These are phyloP conservation scores for Exutisphaerella laricina DNA, from an alignment of 2,329 filamentous ascomycete species.

Conservation along the genomic window DNA sequence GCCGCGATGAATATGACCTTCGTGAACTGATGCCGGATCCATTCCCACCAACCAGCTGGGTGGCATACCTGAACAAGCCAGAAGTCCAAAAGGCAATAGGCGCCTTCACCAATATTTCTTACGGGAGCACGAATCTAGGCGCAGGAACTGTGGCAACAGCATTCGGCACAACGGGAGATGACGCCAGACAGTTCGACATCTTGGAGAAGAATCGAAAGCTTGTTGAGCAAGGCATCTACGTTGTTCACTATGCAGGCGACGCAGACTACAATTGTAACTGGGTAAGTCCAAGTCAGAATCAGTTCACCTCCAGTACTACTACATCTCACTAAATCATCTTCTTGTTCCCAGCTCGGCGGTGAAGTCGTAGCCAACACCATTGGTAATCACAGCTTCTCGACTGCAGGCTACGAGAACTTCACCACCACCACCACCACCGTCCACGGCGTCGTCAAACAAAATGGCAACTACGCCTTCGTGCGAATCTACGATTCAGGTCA, in stretches of 20 bases:
- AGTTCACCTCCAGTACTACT: not conserved
- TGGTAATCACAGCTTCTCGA: slow-evolving; percentile 37
- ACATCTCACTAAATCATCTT: not conserved
- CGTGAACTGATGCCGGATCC: slow-evolving; percentile 51
- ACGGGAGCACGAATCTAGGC: slow-evolving; percentile 44
- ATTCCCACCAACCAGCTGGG: slow-evolving; percentile 50
- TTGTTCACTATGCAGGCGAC: slow-evolving; percentile 44
- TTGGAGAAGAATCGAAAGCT: slow-evolving; percentile 39
- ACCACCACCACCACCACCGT: slow-evolving; percentile 40
- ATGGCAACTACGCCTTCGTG: slow-evolving; percentile 47
- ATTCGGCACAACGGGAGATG: slow-evolving; percentile 47
- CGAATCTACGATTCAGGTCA: slow-evolving; percentile 48
- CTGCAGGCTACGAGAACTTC: slow-evolving; percentile 47
- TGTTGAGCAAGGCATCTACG: slow-evolving; percentile 37
- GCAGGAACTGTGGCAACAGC: slow-evolving; percentile 39
- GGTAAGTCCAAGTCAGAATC: too few species aligned
- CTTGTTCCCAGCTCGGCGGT: slow-evolving; percentile 36
- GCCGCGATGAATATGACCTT: slow-evolving; percentile 56
- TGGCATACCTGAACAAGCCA: slow-evolving; percentile 52
- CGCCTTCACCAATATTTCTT: slow-evolving; percentile 54
- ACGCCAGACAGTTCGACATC: slow-evolving; percentile 41
- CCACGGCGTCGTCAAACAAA: slow-evolving; percentile 51
- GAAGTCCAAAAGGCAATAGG: slow-evolving; percentile 52
- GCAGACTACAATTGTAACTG: slow-evolving; percentile 46
- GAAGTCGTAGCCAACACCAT: slow-evolving; percentile 40